Evolutionary conservation across 176 grass and related monocot species (phyloP).

Genomic region (Ampelocalamus luodianensis): DNA sequence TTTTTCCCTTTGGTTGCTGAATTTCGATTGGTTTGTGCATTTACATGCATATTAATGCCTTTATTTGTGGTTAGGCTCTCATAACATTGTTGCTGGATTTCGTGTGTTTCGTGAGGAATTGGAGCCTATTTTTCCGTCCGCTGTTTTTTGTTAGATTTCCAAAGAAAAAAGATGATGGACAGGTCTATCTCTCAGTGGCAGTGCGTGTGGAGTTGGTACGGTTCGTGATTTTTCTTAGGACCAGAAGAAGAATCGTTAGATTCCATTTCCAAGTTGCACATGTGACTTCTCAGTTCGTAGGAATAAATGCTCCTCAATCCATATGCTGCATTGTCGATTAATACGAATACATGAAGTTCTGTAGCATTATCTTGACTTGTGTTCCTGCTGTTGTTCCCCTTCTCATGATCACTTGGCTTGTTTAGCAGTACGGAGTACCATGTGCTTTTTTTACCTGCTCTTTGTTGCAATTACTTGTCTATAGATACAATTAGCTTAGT

Average conservation of each 20-base stretch:
- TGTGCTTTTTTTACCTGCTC: neutral
- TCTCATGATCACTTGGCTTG: neutral
- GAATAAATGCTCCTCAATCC: neutral
- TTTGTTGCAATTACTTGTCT: neutral
- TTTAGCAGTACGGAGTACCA: no score
- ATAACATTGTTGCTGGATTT: neutral
- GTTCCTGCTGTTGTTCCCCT: neutral
- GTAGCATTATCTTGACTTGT: neutral
- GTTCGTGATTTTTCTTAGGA: neutral
- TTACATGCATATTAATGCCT: neutral
- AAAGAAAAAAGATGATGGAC: neutral
- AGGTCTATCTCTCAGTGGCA: neutral
- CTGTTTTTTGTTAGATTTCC: neutral
- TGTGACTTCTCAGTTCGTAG: neutral
- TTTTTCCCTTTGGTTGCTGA: neutral
- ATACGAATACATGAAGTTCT: neutral
- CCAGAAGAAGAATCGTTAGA: neutral
- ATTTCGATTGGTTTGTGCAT: neutral
- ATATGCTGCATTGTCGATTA: slow-evolving; percentile 16
- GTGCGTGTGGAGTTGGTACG: slow-evolving; percentile 17
- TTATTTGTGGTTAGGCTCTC: neutral
- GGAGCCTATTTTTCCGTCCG: neutral
- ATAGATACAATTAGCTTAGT: neutral
- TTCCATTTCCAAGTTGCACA: neutral
- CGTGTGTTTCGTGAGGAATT: neutral